Evolutionary conservation across 768 basidiomycete genomes (phyloP).

Genomic region (Kwoniella newhampshirensis): DNA sequence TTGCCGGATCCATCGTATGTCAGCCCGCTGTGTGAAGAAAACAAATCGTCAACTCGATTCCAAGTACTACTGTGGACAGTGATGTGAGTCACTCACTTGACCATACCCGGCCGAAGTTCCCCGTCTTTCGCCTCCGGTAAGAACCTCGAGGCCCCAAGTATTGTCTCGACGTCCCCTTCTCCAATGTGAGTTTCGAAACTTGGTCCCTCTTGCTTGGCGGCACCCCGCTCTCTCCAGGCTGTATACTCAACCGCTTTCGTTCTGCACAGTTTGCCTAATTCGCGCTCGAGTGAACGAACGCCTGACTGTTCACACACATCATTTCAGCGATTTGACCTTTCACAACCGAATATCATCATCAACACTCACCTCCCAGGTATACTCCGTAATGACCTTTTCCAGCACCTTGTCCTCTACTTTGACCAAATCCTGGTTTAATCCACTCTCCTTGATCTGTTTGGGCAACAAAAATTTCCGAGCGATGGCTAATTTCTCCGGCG

Average conservation of each 20-base stretch:
- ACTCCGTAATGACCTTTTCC: constrained; percentile 69
- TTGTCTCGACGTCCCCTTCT: constrained; percentile 72
- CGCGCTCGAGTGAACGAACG: constrained; percentile 83
- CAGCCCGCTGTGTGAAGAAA: constrained; percentile 37
- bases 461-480: constrained; percentile 82
- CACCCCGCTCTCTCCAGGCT: constrained; percentile 57
- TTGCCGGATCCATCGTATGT: constrained; percentile 50
- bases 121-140: constrained; percentile 69
- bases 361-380: constrained; percentile 67
- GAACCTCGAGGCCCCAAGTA: constrained; percentile 76
- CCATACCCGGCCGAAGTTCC: constrained; percentile 71
- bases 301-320: constrained; percentile 59
- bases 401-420: constrained; percentile 69
- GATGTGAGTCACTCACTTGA: constrained; percentile 50
- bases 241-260: constrained; percentile 91
- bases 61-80: background rate
- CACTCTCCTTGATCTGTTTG: constrained; percentile 80
- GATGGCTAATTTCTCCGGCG: constrained; percentile 88
- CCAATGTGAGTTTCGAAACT: constrained; percentile 66
- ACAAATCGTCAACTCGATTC: background rate
- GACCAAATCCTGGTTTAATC: constrained; percentile 64
- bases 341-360: too few relatives aligned
- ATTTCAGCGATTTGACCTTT: too few relatives aligned
- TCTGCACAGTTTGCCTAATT: constrained; percentile 82
- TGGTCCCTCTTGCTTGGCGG: constrained; percentile 27